Evolutionary conservation across 495 filamentous ascomycete species (phyloP).

Genomic region (Chaetomium fimeti): DNA sequence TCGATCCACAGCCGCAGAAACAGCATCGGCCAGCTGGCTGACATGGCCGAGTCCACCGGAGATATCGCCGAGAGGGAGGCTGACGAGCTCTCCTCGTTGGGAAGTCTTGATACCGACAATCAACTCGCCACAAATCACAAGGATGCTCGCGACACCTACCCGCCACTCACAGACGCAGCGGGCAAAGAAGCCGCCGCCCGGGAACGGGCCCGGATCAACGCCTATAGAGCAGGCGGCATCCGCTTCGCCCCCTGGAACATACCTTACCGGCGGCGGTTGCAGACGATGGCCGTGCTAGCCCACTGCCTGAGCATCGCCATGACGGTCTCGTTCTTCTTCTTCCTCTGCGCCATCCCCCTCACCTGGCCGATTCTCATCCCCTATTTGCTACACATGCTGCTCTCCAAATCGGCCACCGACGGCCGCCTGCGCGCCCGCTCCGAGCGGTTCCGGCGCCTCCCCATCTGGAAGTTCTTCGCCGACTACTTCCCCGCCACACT

Average conservation of each 20-base stretch:
- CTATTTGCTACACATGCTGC: conserved; percentile 79
- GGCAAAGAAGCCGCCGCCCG: conserved; percentile 18
- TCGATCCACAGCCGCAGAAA: neutral
- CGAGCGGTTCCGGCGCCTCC: conserved; percentile 67
- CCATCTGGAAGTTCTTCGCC: conserved; percentile 83
- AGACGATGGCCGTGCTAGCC: conserved; percentile 80
- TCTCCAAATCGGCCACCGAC: conserved; percentile 71
- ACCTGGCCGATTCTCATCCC: conserved; percentile 90
- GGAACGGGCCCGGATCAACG: conserved; percentile 24
- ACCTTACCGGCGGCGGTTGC: conserved; percentile 78
- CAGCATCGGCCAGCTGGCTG: neutral
- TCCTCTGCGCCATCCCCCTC: conserved; percentile 83
- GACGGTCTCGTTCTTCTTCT: conserved; percentile 79
- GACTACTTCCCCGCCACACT: conserved; percentile 88
- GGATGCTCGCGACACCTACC: conserved; percentile 17
- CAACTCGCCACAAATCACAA: neutral
- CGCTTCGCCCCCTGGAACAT: conserved; percentile 86
- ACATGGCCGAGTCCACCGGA: conserved; percentile 22
- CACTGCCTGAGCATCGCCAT: conserved; percentile 81
- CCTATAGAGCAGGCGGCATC: conserved; percentile 45
- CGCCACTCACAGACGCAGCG: conserved; percentile 18
- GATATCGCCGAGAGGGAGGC: conserved; percentile 25
- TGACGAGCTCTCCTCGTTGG: conserved; percentile 18
- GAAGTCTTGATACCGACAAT: neutral
- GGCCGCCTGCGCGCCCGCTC: conserved; percentile 73